Percentiles rank a stretch among this genome's conserved stretches.
Evolutionary conservation across 306 rosid genomes (phyloP).

Genomic region (Vigna nakashimae): DNA sequence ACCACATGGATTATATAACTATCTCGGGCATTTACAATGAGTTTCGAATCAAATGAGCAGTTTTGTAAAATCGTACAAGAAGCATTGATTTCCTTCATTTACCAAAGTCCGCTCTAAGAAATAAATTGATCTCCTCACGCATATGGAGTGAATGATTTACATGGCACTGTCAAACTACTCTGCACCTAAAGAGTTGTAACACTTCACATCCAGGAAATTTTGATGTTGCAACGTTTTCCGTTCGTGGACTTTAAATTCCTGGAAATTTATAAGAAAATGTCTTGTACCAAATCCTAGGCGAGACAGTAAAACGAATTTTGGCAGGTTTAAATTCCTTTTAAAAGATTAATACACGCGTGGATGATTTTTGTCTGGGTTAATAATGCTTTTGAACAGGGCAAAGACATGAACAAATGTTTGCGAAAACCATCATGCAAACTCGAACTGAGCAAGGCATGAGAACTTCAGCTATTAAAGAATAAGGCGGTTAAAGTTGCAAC

Average conservation of each 20-base stretch:
- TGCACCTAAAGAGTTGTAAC: too few species aligned
- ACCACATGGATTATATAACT: background rate
- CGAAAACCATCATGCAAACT: background rate
- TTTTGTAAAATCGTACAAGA: background rate
- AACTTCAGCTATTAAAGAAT: too few species aligned
- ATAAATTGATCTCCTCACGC: background rate
- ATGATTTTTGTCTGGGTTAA: background rate
- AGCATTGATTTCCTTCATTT: background rate
- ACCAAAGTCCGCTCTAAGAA: background rate
- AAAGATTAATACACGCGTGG: background rate
- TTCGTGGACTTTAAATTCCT: too few species aligned
- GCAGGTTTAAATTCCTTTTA: background rate
- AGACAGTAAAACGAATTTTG: background rate
- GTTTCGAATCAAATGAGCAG: constrained; percentile 1
- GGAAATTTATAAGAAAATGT: too few species aligned
- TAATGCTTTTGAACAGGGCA: background rate
- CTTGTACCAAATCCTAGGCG: background rate
- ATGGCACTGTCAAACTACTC: too few species aligned
- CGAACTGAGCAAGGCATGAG: too few species aligned
- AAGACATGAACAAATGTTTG: background rate
- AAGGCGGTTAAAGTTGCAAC: background rate
- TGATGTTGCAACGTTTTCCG: background rate
- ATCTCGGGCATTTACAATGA: background rate
- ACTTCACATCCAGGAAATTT: background rate
- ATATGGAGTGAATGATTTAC: background rate